phyloP scores from a whole-genome alignment of 2,329 filamentous ascomycete genomes.

The Coniella vitis region DNA sequence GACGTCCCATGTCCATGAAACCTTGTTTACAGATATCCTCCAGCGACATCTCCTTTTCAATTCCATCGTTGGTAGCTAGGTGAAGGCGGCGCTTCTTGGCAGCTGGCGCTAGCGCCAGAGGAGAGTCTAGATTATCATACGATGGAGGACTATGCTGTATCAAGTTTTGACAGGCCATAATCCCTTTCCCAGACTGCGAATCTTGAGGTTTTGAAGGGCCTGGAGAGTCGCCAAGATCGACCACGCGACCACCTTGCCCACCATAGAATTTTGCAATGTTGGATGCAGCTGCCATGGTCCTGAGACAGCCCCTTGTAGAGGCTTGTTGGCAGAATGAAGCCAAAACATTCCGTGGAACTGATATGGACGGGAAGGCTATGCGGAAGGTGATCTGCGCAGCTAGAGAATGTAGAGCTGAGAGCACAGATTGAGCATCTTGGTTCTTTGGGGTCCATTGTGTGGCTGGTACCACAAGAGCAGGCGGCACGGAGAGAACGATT shows the following conservation, averaged over 20 bases:
- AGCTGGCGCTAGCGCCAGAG: background rate
- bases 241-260: constrained; percentile 7
- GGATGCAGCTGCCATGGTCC: constrained; percentile 1
- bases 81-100: constrained; percentile 10
- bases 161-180: background rate
- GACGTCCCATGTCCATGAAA: constrained; percentile 11
- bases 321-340: constrained; percentile 3
- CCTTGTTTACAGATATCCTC: constrained; percentile 14
- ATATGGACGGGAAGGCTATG: constrained; percentile 2
- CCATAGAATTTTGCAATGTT: constrained; percentile 11
- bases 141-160: constrained; percentile 4
- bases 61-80: background rate
- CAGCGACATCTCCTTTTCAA: background rate
- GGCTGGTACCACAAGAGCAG: constrained; percentile 6
- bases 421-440: background rate
- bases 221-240: background rate
- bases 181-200: background rate
- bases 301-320: background rate
- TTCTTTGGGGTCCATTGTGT: constrained; percentile 6
- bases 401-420: constrained; percentile 2
- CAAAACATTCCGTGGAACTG: constrained; percentile 1
- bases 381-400: constrained; percentile 1
- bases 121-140: constrained; percentile 5
- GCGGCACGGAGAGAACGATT: constrained; percentile 1
- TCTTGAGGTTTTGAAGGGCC: background rate